Percentiles rank a stretch among this genome's conserved stretches.
These are phyloP conservation scores for Mycena haematopus DNA, from an alignment of 768 basidiomycete species.

Conservation along the genomic window DNA sequence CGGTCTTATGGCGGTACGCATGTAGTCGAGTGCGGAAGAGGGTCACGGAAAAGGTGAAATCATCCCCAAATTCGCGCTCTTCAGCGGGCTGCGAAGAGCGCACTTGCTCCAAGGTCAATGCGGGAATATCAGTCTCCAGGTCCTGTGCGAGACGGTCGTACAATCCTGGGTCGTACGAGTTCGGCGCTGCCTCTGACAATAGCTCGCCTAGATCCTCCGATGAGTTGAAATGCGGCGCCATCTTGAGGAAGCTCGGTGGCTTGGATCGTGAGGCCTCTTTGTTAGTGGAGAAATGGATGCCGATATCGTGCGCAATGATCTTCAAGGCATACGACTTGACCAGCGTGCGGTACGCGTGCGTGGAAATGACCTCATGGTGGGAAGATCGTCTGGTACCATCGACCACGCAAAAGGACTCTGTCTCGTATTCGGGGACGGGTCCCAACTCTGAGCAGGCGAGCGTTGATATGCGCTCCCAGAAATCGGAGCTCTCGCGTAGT, in stretches of 20 bases:
- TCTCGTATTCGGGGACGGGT: conserved; percentile 72
- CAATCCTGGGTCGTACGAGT: conserved; percentile 73
- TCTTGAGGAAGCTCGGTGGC: conserved; percentile 64
- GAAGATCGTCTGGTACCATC: conserved; percentile 60
- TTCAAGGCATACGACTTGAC: conserved; percentile 79
- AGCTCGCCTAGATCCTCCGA: conserved; percentile 72
- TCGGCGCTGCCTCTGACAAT: conserved; percentile 71
- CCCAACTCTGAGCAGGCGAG: conserved; percentile 75
- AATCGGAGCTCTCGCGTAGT: conserved; percentile 59
- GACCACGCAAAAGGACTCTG: conserved; percentile 51
- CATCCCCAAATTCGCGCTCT: conserved; percentile 81
- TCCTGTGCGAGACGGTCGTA: conserved; percentile 65
- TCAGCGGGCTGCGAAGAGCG: conserved; percentile 64
- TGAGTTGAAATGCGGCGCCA: conserved; percentile 62
- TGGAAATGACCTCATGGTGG: conserved; percentile 65
- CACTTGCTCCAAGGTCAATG: conserved; percentile 69
- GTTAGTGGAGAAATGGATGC: conserved; percentile 56
- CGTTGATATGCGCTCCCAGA: conserved; percentile 75
- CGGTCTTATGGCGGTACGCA: conserved; percentile 49
- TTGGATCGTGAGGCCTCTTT: conserved; percentile 48
- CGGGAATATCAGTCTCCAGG: conserved; percentile 59
- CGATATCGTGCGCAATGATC: conserved; percentile 78
- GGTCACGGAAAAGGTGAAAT: conserved; percentile 72
- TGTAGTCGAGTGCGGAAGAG: conserved; percentile 68
- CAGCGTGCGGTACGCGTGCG: conserved; percentile 71